A percentile compares a stretch with the other conserved stretches of the same genome.
phyloP scores from a whole-genome alignment of 176 grass and related monocot genomes.

The Elymus sibiricus region DNA sequence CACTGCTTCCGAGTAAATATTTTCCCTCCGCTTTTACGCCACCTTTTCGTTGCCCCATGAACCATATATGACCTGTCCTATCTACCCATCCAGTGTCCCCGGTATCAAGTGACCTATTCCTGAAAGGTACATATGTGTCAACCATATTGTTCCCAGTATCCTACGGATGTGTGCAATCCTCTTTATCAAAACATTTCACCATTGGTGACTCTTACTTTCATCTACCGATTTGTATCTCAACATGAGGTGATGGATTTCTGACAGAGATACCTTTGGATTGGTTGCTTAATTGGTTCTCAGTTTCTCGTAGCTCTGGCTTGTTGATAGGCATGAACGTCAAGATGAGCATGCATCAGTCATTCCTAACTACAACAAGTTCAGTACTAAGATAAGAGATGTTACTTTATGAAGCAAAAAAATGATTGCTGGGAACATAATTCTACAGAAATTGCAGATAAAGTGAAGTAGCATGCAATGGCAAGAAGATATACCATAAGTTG shows the following conservation, averaged over 20 bases:
- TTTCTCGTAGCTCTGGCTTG: conserved; percentile 26
- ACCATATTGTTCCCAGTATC: conserved; percentile 52
- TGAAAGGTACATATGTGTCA: conserved; percentile 12
- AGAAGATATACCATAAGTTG: conserved; percentile 66
- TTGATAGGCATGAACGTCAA: conserved; percentile 66
- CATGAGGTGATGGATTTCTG: conserved; percentile 71
- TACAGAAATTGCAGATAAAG: neutral
- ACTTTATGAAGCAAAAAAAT: neutral
- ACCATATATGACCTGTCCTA: conserved; percentile 54
- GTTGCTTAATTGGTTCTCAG: neutral
- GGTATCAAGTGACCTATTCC: conserved; percentile 71
- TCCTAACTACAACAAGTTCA: too few relatives aligned
- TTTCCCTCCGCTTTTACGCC: conserved; percentile 77
- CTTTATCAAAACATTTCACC: conserved; percentile 67
- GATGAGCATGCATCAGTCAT: conserved; percentile 92
- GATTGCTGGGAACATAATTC: neutral
- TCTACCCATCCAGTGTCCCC: conserved; percentile 77
- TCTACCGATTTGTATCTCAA: conserved; percentile 48
- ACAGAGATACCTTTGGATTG: conserved; percentile 41
- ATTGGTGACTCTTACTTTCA: neutral
- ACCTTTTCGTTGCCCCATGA: conserved; percentile 68
- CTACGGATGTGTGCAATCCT: conserved; percentile 83
- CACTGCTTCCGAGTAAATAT: conserved; percentile 92
- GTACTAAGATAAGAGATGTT: neutral
- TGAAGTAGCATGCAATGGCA: neutral